Conservation (phyloP, 2,329 filamentous ascomycete genomes). For the Fusarium anthophilum region DNA sequence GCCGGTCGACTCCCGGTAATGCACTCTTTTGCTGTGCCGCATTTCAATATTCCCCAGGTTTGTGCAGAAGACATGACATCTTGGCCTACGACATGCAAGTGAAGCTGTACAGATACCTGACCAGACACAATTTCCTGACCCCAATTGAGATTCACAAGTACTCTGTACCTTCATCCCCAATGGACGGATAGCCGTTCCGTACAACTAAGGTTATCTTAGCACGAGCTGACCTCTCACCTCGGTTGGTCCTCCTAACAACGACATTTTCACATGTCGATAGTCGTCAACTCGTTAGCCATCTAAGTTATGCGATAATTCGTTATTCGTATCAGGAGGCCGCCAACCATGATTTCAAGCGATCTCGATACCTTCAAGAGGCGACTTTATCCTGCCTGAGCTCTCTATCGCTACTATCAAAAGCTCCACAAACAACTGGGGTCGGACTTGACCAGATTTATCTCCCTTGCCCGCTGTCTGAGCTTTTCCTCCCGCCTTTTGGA, state of each 20-base stretch:
- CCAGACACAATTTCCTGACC: background rate
- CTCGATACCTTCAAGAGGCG: slow-evolving; percentile 1
- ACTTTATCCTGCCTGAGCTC: background rate
- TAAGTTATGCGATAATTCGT: slow-evolving; percentile 13
- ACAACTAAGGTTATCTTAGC: slow-evolving; percentile 37
- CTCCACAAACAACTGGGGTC: slow-evolving; percentile 26
- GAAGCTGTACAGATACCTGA: slow-evolving; percentile 8
- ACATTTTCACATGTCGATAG: slow-evolving; percentile 26
- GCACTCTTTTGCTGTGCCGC: slow-evolving; percentile 4
- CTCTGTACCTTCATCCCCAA: background rate
- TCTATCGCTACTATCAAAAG: slow-evolving; percentile 6
- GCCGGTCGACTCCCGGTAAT: background rate
- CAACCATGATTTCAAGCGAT: background rate
- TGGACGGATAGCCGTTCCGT: background rate
- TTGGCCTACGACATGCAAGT: slow-evolving; percentile 11
- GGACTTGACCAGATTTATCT: slow-evolving; percentile 31
- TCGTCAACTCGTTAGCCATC: slow-evolving; percentile 3
- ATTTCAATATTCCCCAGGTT: slow-evolving; percentile 19
- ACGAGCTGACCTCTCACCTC: slow-evolving; percentile 23
- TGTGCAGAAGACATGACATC: background rate
- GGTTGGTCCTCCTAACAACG: slow-evolving; percentile 2
- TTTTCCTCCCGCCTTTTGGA: slow-evolving; percentile 10
- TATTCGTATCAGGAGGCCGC: slow-evolving; percentile 1
- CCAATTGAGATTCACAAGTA: slow-evolving; percentile 4
- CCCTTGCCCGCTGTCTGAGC: slow-evolving; percentile 18